These are phyloP conservation scores for Grosmannia penicillata DNA, from an alignment of 2,329 filamentous ascomycete species.

Conservation along the genomic window DNA sequence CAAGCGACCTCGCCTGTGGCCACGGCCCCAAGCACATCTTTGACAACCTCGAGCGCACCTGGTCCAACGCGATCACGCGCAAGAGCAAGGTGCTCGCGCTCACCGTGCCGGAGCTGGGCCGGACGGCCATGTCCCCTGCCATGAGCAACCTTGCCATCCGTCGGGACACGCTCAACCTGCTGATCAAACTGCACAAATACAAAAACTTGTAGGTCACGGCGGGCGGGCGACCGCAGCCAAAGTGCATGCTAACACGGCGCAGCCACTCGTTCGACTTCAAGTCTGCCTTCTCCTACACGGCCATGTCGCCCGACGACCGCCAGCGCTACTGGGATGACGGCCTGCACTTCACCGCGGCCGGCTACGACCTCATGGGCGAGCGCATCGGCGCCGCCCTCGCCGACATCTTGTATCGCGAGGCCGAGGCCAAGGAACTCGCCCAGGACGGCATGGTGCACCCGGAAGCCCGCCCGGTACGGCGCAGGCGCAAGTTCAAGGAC, in stretches of 20 bases:
- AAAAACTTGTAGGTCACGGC: slow-evolving; percentile 39
- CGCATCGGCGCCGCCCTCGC: slow-evolving; percentile 38
- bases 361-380: slow-evolving; percentile 48
- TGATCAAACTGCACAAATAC: slow-evolving; percentile 33
- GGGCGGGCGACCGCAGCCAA: no score
- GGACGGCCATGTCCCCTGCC: slow-evolving; percentile 3
- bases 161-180: slow-evolving; percentile 29
- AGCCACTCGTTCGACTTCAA: slow-evolving; percentile 44
- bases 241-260: no score
- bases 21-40: slow-evolving; percentile 27
- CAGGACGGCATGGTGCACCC: background rate
- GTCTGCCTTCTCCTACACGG: slow-evolving; percentile 36
- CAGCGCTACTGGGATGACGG: slow-evolving; percentile 44
- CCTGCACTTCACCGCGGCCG: slow-evolving; percentile 40
- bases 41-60: slow-evolving; percentile 31
- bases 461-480: slow-evolving; percentile 4
- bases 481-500: slow-evolving; percentile 16
- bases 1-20: slow-evolving; percentile 33
- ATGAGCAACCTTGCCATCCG: background rate
- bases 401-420: slow-evolving; percentile 23
- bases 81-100: slow-evolving; percentile 45
- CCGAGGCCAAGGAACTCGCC: slow-evolving; percentile 12
- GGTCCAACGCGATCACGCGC: slow-evolving; percentile 31
- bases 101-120: slow-evolving; percentile 41
- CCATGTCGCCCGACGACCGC: slow-evolving; percentile 29